These are phyloP conservation scores for Coemansia sp. DNA, from an alignment of 192 early-diverging fungal species.

Conservation along the genomic window DNA sequence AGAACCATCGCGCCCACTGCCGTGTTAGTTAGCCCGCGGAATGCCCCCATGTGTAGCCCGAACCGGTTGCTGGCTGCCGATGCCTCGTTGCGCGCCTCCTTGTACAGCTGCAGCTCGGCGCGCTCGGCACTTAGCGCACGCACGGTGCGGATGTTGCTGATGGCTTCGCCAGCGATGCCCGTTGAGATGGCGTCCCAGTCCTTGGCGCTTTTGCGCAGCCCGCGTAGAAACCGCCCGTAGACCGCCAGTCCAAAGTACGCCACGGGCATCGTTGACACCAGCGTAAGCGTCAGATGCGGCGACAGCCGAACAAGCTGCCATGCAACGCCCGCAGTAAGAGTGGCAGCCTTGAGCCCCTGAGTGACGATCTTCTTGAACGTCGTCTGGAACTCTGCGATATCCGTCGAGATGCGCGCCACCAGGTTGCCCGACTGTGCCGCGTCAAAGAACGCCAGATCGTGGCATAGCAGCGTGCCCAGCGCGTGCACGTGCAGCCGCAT, in stretches of 20 bases:
- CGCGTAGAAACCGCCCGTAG: conserved; percentile 63
- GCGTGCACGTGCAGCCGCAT: conserved; percentile 56
- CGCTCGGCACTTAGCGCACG: conserved; percentile 63
- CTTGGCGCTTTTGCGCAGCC: conserved; percentile 44
- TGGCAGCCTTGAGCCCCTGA: conserved; percentile 60
- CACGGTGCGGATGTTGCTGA: conserved; percentile 64
- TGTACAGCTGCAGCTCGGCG: conserved; percentile 57
- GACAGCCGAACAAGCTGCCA: conserved; percentile 61
- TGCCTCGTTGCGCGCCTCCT: conserved; percentile 44
- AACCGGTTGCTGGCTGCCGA: conserved; percentile 50
- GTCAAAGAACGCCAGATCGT: conserved; percentile 70
- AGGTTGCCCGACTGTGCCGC: conserved; percentile 57
- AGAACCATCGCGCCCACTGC: conserved; percentile 63
- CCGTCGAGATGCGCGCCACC: conserved; percentile 57
- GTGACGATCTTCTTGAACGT: conserved; percentile 66
- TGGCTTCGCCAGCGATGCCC: conserved; percentile 62
- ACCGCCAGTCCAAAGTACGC: conserved; percentile 56
- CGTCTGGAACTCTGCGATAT: conserved; percentile 64
- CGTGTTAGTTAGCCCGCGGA: conserved; percentile 64
- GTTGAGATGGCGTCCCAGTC: conserved; percentile 56
- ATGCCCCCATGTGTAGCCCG: conserved; percentile 65
- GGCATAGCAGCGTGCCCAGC: conserved; percentile 57
- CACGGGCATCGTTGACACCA: conserved; percentile 57
- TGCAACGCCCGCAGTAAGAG: conserved; percentile 59
- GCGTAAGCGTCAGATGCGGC: conserved; percentile 56